A percentile compares a stretch with the other conserved stretches of the same genome.
These are phyloP conservation scores for Thinopyrum obtusiflorum DNA, from an alignment of 202 grass and related monocot genomes.

Conservation along the genomic window DNA sequence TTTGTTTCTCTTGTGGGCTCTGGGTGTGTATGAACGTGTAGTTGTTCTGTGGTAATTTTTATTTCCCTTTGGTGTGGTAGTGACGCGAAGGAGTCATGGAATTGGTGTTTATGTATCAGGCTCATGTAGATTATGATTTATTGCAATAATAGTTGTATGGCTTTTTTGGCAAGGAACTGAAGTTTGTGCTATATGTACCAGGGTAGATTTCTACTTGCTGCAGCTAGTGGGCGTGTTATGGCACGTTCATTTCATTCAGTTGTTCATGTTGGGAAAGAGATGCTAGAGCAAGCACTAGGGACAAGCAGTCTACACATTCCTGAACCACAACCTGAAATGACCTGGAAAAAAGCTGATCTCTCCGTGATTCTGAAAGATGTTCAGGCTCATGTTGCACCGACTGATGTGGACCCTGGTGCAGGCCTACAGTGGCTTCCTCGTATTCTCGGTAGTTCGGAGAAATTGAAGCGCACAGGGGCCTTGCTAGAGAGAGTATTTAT, in stretches of 20 bases:
- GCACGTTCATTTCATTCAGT: constrained; percentile 91
- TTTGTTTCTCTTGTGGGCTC: constrained; percentile 2
- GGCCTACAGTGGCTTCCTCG: constrained; percentile 94
- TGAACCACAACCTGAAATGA: constrained; percentile 80
- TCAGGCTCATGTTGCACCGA: constrained; percentile 99
- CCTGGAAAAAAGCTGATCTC: constrained; percentile 75
- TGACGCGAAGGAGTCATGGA: background rate
- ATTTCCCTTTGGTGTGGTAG: background rate
- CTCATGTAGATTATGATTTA: background rate
- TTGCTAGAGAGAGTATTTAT: constrained; percentile 98
- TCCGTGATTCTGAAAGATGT: constrained; percentile 92
- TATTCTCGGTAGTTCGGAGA: constrained; percentile 78
- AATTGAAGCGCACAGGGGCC: constrained; percentile 87
- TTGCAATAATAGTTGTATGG: background rate
- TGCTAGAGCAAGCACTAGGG: constrained; percentile 79
- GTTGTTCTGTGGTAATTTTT: background rate
- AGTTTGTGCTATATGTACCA: constrained; percentile 41
- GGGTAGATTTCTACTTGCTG: constrained; percentile 97
- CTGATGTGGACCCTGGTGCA: constrained; percentile 97
- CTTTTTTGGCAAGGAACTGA: constrained; percentile 24
- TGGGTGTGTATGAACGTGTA: background rate
- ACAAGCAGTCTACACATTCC: constrained; percentile 66
- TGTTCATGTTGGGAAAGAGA: constrained; percentile 87
- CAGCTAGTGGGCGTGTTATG: constrained; percentile 89
- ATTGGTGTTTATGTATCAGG: constrained; percentile 7